phyloP scores from a whole-genome alignment of 177 flowering plant genomes.

The Viscum album region DNA sequence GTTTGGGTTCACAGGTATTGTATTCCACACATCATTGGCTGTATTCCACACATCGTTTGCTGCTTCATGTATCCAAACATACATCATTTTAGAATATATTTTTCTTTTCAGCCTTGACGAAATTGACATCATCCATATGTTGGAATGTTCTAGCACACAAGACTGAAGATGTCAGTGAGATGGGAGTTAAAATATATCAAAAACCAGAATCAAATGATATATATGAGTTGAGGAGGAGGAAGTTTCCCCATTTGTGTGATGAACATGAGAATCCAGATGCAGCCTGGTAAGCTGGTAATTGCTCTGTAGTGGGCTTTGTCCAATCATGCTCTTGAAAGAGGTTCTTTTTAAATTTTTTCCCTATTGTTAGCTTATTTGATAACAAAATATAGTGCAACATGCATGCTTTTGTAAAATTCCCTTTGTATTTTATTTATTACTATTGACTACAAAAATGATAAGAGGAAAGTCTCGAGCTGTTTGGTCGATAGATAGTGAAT shows the following conservation, averaged over 20 bases:
- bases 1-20: no score
- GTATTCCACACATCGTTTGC: no score
- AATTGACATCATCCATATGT: constrained; percentile 72
- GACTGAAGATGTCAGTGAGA: constrained; percentile 67
- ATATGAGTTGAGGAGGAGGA: constrained; percentile 72
- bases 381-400: no score
- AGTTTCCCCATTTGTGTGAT: constrained; percentile 70
- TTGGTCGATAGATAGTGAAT: no score
- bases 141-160: constrained; percentile 91
- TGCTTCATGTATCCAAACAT: not conserved
- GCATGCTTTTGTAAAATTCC: no score
- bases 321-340: not conserved
- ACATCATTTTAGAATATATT: not conserved
- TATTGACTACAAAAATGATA: no score
- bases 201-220: constrained; percentile 82
- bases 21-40: no score
- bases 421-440: no score
- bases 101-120: constrained; percentile 47
- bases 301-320: not conserved
- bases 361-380: not conserved
- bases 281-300: constrained; percentile 54
- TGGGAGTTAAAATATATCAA: constrained; percentile 77
- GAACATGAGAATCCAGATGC: constrained; percentile 90
- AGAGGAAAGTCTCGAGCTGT: no score
- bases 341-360: no score